Evolutionary conservation across 768 basidiomycete genomes (phyloP), one percentile per base, ranked within the genome.

Genomic region (Hydnomerulius pinastri): DNA sequence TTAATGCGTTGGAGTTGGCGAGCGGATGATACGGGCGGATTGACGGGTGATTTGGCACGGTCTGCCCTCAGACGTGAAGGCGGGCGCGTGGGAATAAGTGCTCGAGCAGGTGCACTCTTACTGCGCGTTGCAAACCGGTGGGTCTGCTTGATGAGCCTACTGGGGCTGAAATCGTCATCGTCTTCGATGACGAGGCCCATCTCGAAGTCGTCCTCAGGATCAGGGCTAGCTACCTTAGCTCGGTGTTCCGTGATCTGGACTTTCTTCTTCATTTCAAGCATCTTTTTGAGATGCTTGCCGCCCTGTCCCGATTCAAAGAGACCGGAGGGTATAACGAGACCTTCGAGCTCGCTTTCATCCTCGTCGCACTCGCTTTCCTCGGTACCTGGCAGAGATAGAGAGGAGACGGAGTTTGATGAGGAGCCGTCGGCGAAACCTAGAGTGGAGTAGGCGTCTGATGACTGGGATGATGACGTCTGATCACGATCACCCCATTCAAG

Each of bases 401-500:
- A 87, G 2, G 83, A 81, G 0, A 80, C 79, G 32, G 86, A 88
- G 51, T 82, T 85, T 23, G 87, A 88, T 11, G 87, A 90, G 2
- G 82, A 86, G 17, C 78, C 79, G 55, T 85, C 84, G 35, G 82
- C 81, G 55, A 92, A 86, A 43, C 89, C 86, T 29, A 92, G 78
- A 18, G 84, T 79, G 33, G 90, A 91, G 59, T 89, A 91, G 8
- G 87, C 81, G 65, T 92, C 91, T 20, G 90, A 92, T n/a, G 90
- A 92, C 61, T 89, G 87, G 12, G 89, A 90, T 6, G 89, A 90
- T 4, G 80, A 83, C 2, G 90, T 87, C 38, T 87, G 82, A 60
- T 92, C 88, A 64, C 82, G 88, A 70, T 92, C 90, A 25, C 86
- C 79, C 88, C 90, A 92, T 71, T 91, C 90, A 23, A 92, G 76